Conservation (phyloP, 495 filamentous ascomycete genomes). For the Tuber calosporum region DNA sequence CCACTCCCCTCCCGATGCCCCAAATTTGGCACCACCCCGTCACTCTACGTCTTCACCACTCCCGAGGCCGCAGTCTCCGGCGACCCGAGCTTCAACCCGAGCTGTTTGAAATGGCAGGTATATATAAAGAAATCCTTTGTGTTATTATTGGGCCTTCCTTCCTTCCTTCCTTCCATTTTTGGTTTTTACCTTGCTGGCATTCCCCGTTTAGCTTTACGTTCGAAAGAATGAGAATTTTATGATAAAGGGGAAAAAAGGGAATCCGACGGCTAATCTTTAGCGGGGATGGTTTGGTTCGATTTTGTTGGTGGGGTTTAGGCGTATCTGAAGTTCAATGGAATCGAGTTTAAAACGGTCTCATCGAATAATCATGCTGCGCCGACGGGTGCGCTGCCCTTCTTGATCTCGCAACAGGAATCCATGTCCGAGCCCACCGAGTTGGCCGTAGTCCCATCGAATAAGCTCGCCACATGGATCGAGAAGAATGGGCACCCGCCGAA, state of each 20-base stretch:
- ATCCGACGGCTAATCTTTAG: neutral
- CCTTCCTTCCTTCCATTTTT: no score
- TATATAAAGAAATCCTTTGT: neutral
- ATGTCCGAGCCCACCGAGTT: conserved; percentile 17
- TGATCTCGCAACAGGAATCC: conserved; percentile 48
- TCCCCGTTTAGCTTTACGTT: neutral
- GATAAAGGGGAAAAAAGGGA: neutral
- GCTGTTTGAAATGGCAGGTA: conserved; percentile 96
- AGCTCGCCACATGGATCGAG: conserved; percentile 63
- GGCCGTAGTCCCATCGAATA: conserved; percentile 55
- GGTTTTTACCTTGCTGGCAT: neutral
- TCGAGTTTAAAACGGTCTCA: conserved; percentile 60
- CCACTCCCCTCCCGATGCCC: conserved; percentile 63
- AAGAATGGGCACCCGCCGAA: conserved; percentile 48
- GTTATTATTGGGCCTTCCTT: neutral
- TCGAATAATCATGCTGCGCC: conserved; percentile 94
- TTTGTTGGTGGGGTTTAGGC: conserved; percentile 51
- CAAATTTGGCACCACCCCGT: conserved; percentile 49
- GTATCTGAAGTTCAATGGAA: conserved; percentile 68
- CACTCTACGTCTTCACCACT: conserved; percentile 71
- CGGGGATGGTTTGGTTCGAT: conserved; percentile 11
- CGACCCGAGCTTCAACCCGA: conserved; percentile 78
- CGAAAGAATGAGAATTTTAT: neutral
- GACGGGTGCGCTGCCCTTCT: conserved; percentile 76
- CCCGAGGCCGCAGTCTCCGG: conserved; percentile 56